Percentiles rank a stretch among this genome's conserved stretches.
Conservation (phyloP, 2,329 filamentous ascomycete species). For the Cyphellophora europaea region DNA sequence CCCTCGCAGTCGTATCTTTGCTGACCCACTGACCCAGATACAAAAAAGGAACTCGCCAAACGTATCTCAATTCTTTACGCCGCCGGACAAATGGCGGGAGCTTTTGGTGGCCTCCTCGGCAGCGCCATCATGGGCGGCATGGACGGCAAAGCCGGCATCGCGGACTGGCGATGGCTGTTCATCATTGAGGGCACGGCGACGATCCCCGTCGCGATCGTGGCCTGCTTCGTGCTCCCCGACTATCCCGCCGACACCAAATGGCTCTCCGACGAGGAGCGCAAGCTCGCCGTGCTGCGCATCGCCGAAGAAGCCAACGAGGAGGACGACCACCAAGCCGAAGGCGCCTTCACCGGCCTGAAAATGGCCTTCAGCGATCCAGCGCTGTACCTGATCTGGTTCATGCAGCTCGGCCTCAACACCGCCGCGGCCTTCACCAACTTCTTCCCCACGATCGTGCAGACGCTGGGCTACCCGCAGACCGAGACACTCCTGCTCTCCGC, state of each 20-base stretch:
- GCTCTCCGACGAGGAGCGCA: slow-evolving; percentile 23
- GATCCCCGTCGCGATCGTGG: slow-evolving; percentile 30
- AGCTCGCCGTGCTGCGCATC: slow-evolving; percentile 31
- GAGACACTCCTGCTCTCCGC: slow-evolving; percentile 14
- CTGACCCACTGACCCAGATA: too few species aligned
- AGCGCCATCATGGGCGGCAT: slow-evolving; percentile 3
- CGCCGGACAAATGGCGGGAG: slow-evolving; percentile 52
- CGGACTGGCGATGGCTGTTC: slow-evolving; percentile 32
- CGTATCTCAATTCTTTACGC: slow-evolving; percentile 95
- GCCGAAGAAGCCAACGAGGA: slow-evolving; percentile 6
- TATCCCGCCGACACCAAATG: slow-evolving; percentile 29
- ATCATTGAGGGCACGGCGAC: slow-evolving; percentile 44
- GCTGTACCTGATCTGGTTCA: slow-evolving; percentile 28
- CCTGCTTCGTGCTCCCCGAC: slow-evolving; percentile 31
- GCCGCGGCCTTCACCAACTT: slow-evolving; percentile 42
- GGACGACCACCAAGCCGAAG: not conserved
- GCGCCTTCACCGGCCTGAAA: slow-evolving; percentile 2
- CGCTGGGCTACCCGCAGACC: slow-evolving; percentile 5
- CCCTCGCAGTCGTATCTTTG: slow-evolving; percentile 50
- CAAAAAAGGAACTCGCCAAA: slow-evolving; percentile 75
- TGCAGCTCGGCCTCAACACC: slow-evolving; percentile 24
- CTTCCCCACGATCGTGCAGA: slow-evolving; percentile 22
- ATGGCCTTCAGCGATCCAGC: slow-evolving; percentile 21
- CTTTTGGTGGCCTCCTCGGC: slow-evolving; percentile 40
- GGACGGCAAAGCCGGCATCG: slow-evolving; percentile 4